phyloP scores from a whole-genome alignment of 768 basidiomycete genomes.

The Leccinum truebloodii region DNA sequence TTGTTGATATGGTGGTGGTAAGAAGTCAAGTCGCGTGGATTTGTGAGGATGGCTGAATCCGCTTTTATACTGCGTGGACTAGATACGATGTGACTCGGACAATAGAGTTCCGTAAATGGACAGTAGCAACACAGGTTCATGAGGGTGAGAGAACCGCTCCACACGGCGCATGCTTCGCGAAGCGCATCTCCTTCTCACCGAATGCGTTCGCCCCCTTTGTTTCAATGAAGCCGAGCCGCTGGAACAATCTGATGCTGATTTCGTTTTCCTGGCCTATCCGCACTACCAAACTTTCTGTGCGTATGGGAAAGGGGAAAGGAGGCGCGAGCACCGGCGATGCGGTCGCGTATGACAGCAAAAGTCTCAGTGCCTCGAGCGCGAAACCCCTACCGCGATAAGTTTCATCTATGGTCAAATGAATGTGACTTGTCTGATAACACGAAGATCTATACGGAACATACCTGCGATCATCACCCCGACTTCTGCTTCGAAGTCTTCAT shows the following conservation, averaged over 20 bases:
- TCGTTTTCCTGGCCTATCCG: constrained; percentile 71
- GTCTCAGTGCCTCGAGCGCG: constrained; percentile 60
- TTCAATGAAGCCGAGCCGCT: constrained; percentile 71
- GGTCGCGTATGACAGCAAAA: constrained; percentile 71
- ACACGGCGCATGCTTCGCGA: neutral
- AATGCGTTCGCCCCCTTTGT: constrained; percentile 74
- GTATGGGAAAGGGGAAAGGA: constrained; percentile 46
- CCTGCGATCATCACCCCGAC: constrained; percentile 94
- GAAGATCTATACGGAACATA: constrained; percentile 22
- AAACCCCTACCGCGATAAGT: constrained; percentile 68
- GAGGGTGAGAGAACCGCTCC: constrained; percentile 4
- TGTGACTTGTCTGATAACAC: neutral
- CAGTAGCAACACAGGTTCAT: neutral
- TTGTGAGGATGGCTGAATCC: neutral
- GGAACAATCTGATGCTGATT: constrained; percentile 72
- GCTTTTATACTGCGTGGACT: neutral
- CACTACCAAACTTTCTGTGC: constrained; percentile 54
- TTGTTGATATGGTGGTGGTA: constrained; percentile 13
- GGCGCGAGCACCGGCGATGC: too few relatives aligned
- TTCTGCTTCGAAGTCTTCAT: constrained; percentile 67
- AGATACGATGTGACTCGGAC: constrained; percentile 18
- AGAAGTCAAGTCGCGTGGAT: constrained; percentile 11
- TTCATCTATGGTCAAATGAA: constrained; percentile 47
- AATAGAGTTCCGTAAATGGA: constrained; percentile 11
- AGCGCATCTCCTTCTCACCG: constrained; percentile 80